Evolutionary conservation across 148 eudicot genomes (phyloP).

Genomic region (Gaultheria prostrata): DNA sequence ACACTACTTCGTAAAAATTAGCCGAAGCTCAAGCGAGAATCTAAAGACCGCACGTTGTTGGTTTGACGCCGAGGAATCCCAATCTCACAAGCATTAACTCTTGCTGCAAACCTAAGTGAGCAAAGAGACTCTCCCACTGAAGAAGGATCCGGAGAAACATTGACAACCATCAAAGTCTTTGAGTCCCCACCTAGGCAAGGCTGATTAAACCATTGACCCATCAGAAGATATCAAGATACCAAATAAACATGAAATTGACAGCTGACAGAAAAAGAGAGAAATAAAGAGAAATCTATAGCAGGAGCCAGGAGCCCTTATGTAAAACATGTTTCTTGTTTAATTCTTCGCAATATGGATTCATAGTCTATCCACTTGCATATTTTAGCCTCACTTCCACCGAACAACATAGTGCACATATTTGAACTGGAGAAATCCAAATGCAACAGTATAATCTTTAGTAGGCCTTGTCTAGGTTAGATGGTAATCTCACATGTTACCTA

Average conservation of each 20-base stretch:
- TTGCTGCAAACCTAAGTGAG: constrained; percentile 83
- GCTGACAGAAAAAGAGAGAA: not conserved
- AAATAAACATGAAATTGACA: not conserved
- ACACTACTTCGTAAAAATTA: constrained; percentile 22
- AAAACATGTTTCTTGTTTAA: not conserved
- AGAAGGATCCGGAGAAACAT: constrained; percentile 76
- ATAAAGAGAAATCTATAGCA: not conserved
- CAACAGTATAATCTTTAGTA: not conserved
- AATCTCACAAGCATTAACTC: constrained; percentile 93
- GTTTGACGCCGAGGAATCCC: constrained; percentile 89
- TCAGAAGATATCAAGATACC: constrained; percentile 10
- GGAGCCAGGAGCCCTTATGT: not conserved
- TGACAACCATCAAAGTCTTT: constrained; percentile 91
- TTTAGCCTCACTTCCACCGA: not conserved
- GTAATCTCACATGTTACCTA: not conserved
- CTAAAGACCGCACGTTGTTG: constrained; percentile 48
- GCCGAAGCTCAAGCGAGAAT: constrained; percentile 73
- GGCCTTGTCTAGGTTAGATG: not conserved
- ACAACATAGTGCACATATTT: not conserved
- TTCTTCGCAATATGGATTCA: not conserved
- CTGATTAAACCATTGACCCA: constrained; percentile 37
- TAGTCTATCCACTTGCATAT: not conserved
- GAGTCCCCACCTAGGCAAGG: constrained; percentile 99
- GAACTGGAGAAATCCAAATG: not conserved
- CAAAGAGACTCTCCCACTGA: constrained; percentile 84